Evolutionary conservation across 352 stramenopile species (phyloP), one percentile per base, ranked within the genome.

Genomic region (Bremia lactucae): DNA sequence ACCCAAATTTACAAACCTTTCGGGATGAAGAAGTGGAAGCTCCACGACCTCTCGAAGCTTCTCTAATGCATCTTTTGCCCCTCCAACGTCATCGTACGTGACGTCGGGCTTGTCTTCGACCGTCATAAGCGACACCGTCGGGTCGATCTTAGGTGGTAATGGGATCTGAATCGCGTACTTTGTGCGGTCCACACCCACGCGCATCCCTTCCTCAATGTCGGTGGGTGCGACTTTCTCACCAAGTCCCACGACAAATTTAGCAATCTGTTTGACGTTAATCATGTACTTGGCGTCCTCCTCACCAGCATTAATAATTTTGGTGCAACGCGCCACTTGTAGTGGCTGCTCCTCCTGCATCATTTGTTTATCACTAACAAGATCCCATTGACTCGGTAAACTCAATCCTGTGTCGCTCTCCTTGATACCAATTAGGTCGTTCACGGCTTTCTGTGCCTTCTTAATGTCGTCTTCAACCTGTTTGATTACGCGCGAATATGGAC

Each of bases 181-280:
- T 38, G 87, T 95, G 45, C 87, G 77, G 56, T 98, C 94, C n/a
- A 99, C 95, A 29, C 95, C 96, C 0, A 99, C 95, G 41, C 96
- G 88, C 96, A 99, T 99, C 9, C 96, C 95, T 55, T 99, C 96
- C 67, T 99, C 96, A 49, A 99, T 97, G 57, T 99, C 96, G 10
- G 96, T 99, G 1, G 96, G 95, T 2, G 96, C 94, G 0, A 99
- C 96, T 62, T 98, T 98, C 52, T 98, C 95, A 28, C 94, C 96
- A 0, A 99, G 62, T 3, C 92, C 95, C 10, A 98, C 96, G 13
- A 99, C 96, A 62, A 98, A 99, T 72, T 99, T 99, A 50, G 96
- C 96, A 74, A 99, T 99, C 71, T 99, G 96, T 64, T 98, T 98
- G 52, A 99, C 92, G 66, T 99, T 98, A 58, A 99, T 98, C 38